Evolutionary conservation across 345 rosid genomes (phyloP), one percentile per base, ranked within the genome.

Genomic region (Salix exigua): DNA sequence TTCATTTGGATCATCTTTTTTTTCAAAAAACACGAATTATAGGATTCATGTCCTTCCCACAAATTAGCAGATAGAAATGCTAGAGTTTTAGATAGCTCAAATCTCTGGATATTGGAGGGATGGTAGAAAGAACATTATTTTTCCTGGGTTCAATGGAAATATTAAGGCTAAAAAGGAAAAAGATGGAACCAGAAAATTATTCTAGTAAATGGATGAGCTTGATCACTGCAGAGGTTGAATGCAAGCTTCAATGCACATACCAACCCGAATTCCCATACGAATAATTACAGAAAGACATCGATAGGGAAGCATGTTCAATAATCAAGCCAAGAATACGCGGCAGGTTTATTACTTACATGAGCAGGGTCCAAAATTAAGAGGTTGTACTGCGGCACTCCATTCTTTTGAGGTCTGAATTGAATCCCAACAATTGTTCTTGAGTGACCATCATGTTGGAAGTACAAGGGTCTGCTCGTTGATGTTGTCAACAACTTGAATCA

Each of bases 391-490:
- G 81, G 91, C 55, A 75, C 70, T 78, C 88, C 77, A 71, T 84
- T 85, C 69, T 69, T 64, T 48, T 84, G 88, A 70, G 79, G 89
- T 69, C 70, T 84, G n/a, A 73, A 81, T 78, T 93, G 91, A 79
- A 93, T 89, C 71, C 97, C 97, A 70, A 91, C 80, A 44, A 93
- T 86, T 28, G 94, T 89, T 82, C 94, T 86, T 17, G 96, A 93
- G 81, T 91, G 97, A 33, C 96, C 97, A 69, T 91, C 92, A 65
- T 93, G 96, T 79, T 93, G 97, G 81, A 90, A 90, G 80, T 93
- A 93, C 75, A 93, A 87, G 8, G 97, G 96, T 84, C 96, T 93
- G 81, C 74, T 66, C 68, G 72, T 46, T 69, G 81, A 80, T 40
- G 48, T 30, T 77, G 51, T 21, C 65, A 70, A 68, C 73, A 37